Evolutionary conservation across 1,139 yeast species (phyloP).

Genomic region (Saccharomyces hybrid): DNA sequence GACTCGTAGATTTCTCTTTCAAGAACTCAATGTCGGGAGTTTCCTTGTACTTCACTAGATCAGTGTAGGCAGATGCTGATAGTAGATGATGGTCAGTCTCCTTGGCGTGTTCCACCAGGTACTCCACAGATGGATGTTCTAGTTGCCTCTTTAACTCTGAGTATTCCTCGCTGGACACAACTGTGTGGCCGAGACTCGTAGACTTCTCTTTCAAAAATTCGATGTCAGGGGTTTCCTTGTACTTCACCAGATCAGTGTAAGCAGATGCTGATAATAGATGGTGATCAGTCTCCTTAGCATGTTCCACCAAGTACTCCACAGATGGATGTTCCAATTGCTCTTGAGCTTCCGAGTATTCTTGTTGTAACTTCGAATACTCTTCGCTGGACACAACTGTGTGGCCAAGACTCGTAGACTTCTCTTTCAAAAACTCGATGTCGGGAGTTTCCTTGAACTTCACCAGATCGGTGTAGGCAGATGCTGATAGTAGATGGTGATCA

Average conservation of each 20-base stretch:
- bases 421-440: conserved; percentile 29
- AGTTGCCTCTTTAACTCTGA: conserved; percentile 5
- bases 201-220: conserved; percentile 28
- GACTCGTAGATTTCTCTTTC: conserved; percentile 22
- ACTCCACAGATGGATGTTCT: conserved; percentile 7
- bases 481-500: no score
- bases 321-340: conserved; percentile 8
- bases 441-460: conserved; percentile 23
- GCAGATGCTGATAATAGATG: conserved; percentile 11
- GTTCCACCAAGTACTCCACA: conserved; percentile 10
- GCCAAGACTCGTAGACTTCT: conserved; percentile 28
- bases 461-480: conserved; percentile 1
- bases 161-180: conserved; percentile 12
- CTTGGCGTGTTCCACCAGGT: conserved; percentile 7
- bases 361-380: conserved; percentile 6
- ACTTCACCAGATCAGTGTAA: conserved; percentile 10
- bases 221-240: conserved; percentile 10
- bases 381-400: background rate
- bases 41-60: conserved; percentile 16
- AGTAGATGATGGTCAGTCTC: background rate
- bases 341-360: conserved; percentile 7
- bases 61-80: background rate
- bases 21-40: conserved; percentile 22
- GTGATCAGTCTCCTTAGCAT: conserved; percentile 1
- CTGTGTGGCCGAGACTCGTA: conserved; percentile 15